phyloP scores from a whole-genome alignment of 1,284 basidiomycete genomes.

The Sutorius eximius region DNA sequence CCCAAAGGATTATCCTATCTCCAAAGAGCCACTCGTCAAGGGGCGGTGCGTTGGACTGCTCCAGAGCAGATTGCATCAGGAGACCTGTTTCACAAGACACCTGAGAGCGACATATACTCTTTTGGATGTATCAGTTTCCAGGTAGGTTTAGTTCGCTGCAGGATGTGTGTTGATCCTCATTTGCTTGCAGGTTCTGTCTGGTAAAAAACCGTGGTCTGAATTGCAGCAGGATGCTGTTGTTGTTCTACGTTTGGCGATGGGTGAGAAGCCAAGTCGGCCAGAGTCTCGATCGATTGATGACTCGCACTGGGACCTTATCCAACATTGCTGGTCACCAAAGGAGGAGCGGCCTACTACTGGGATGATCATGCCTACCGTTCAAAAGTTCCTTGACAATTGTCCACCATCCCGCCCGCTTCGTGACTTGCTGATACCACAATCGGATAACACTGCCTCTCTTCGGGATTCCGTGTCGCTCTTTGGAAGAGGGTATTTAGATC shows the following conservation, averaged over 20 bases:
- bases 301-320: constrained; percentile 4
- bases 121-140: background rate
- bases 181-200: constrained; percentile 1
- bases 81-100: background rate
- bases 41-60: background rate
- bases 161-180: background rate
- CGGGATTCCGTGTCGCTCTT: too few relatives aligned
- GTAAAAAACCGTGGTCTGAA: constrained; percentile 10
- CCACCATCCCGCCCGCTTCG: too few relatives aligned
- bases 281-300: background rate
- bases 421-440: background rate
- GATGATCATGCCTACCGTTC: background rate
- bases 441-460: too few relatives aligned
- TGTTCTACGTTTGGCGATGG: background rate
- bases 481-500: too few relatives aligned
- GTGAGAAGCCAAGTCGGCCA: constrained; percentile 7
- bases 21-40: background rate
- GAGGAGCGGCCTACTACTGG: background rate
- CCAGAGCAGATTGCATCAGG: background rate
- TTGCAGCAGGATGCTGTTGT: background rate
- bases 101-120: background rate
- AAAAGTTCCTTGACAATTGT: background rate
- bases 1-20: background rate
- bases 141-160: background rate
- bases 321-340: constrained; percentile 4